A percentile compares a stretch with the other conserved stretches of the same genome.
phyloP scores from a whole-genome alignment of 208 protist genomes.

The Trypanosoma caninum region DNA sequence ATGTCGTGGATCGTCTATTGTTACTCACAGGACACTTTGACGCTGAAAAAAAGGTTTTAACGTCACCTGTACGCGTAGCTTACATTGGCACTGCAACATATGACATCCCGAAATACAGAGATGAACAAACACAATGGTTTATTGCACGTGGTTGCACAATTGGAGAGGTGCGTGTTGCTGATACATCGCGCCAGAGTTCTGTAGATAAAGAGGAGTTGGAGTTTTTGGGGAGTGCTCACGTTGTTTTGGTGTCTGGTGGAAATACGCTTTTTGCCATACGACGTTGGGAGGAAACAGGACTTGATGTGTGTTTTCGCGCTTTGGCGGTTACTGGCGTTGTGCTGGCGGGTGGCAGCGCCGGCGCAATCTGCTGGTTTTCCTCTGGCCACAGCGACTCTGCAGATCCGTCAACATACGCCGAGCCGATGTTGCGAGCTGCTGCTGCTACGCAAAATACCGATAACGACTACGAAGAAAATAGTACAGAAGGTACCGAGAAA shows the following conservation, averaged over 20 bases:
- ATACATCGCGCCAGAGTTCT: conserved; percentile 31
- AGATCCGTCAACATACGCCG: conserved; percentile 70
- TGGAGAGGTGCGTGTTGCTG: conserved; percentile 45
- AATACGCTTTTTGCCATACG: conserved; percentile 91
- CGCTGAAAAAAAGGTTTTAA: conserved; percentile 6
- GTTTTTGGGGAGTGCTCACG: conserved; percentile 42
- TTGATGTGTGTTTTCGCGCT: conserved; percentile 48
- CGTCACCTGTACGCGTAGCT: conserved; percentile 39
- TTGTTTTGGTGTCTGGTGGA: conserved; percentile 82
- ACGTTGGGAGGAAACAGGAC: conserved; percentile 81
- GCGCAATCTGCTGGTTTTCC: conserved; percentile 90
- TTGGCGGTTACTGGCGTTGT: conserved; percentile 41
- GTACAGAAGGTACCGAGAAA: neutral
- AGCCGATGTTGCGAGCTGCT: conserved; percentile 37
- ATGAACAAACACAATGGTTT: conserved; percentile 45
- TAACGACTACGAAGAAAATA: neutral
- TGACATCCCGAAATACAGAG: conserved; percentile 50
- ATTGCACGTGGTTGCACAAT: conserved; percentile 51
- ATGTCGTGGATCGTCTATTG: conserved; percentile 57
- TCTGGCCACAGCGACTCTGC: conserved; percentile 88
- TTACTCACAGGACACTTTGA: conserved; percentile 36
- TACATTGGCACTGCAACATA: conserved; percentile 90
- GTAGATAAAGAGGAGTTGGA: conserved; percentile 32
- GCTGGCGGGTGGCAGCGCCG: conserved; percentile 82
- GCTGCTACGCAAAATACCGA: neutral